Conservation (phyloP, 2,329 filamentous ascomycete genomes). For the Cladophialophora psammophila region DNA sequence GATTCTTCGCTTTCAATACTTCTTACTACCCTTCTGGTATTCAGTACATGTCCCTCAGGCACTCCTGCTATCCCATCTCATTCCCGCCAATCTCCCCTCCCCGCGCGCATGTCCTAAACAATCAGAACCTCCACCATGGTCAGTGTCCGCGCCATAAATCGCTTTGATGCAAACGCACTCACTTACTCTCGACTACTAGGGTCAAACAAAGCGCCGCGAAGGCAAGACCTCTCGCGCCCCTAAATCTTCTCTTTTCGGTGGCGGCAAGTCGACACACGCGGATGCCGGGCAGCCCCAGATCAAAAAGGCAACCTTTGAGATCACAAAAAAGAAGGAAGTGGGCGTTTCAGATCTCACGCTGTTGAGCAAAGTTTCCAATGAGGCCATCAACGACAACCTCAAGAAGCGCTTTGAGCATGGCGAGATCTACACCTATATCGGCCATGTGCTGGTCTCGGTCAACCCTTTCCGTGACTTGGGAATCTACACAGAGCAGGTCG, state of each 20-base stretch:
- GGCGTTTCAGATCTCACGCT: conserved; percentile 97
- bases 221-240: conserved; percentile 40
- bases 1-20: conserved; percentile 1
- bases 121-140: conserved; percentile 26
- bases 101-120: conserved; percentile 35
- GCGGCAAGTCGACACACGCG: conserved; percentile 41
- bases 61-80: background rate
- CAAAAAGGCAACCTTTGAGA: conserved; percentile 95
- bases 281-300: conserved; percentile 69
- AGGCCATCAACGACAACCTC: conserved; percentile 98
- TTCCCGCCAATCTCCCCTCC: conserved; percentile 8
- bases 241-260: conserved; percentile 41
- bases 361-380: conserved; percentile 98
- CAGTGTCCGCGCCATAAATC: conserved; percentile 17
- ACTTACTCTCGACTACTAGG: conserved; percentile 33
- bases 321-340: conserved; percentile 98
- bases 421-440: conserved; percentile 99
- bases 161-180: conserved; percentile 20
- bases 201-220: conserved; percentile 43
- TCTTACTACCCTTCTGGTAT: background rate
- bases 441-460: conserved; percentile 98
- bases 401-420: conserved; percentile 97
- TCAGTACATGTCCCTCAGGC: conserved; percentile 3
- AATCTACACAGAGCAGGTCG: conserved; percentile 94
- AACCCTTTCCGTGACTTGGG: conserved; percentile 97